A percentile compares a stretch with the other conserved stretches of the same genome.
Conservation (phyloP, 345 rosid genomes). For the Viola odorata region DNA sequence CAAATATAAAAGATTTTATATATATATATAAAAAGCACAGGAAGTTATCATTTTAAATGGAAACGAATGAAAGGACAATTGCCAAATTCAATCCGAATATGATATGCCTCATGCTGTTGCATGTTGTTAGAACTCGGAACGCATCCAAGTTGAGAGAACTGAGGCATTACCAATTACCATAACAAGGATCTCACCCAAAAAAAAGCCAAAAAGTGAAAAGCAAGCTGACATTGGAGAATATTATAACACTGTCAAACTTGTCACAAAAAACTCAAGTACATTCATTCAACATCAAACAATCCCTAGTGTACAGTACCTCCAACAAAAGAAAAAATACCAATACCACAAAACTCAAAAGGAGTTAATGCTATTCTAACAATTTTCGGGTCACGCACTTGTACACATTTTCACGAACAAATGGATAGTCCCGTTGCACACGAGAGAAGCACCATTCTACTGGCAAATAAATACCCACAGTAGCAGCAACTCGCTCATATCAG, state of each 20-base stretch:
- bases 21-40: too few species aligned
- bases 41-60: too few species aligned
- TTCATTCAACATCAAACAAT: not conserved
- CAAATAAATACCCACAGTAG: not conserved
- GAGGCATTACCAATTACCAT: too few species aligned
- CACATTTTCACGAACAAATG: not conserved
- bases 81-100: too few species aligned
- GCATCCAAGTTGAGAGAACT: too few species aligned
- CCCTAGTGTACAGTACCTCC: not conserved
- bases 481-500: slow-evolving; percentile 33
- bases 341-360: not conserved
- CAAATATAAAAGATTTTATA: too few species aligned
- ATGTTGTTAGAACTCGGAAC: too few species aligned
- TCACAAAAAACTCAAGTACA: not conserved
- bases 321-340: not conserved
- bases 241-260: not conserved
- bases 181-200: too few species aligned
- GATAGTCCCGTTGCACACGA: not conserved
- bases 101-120: too few species aligned
- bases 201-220: too few species aligned
- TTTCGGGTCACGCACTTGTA: not conserved
- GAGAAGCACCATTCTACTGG: not conserved
- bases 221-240: too few species aligned
- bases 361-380: slow-evolving; percentile 1
- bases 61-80: too few species aligned